A percentile compares a stretch with the other conserved stretches of the same genome.
Evolutionary conservation across 2,329 filamentous ascomycete species (phyloP).

Genomic region (Sporothrix brasiliensis): DNA sequence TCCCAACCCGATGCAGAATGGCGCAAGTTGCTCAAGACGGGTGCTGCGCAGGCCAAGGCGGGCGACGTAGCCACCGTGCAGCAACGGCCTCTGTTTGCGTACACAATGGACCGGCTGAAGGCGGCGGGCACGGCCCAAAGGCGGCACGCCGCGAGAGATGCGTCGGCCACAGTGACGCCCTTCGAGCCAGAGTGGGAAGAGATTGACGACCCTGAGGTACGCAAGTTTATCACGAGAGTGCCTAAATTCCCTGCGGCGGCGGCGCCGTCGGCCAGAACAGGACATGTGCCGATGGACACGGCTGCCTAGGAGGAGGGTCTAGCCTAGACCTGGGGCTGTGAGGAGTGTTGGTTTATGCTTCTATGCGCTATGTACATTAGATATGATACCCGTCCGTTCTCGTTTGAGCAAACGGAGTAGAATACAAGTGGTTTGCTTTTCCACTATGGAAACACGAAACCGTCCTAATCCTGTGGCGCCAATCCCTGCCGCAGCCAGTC

Average conservation of each 20-base stretch:
- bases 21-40: slow-evolving; percentile 32
- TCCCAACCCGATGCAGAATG: slow-evolving; percentile 30
- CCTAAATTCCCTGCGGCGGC: slow-evolving; percentile 27
- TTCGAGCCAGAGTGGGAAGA: slow-evolving; percentile 37
- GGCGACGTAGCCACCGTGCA: slow-evolving; percentile 27
- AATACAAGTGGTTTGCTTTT: neutral
- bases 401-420: slow-evolving; percentile 13
- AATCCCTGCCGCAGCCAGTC: slow-evolving; percentile 65
- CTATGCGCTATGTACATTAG: slow-evolving; percentile 23
- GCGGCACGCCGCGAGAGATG: slow-evolving; percentile 28
- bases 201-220: slow-evolving; percentile 35
- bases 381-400: slow-evolving; percentile 30
- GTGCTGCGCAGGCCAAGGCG: neutral
- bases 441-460: no score
- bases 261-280: neutral
- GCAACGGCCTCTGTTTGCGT: slow-evolving; percentile 33
- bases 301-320: slow-evolving; percentile 1
- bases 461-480: slow-evolving; percentile 31
- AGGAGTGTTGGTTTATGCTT: neutral
- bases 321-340: no score
- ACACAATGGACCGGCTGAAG: slow-evolving; percentile 35
- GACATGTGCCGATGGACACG: slow-evolving; percentile 31
- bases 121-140: slow-evolving; percentile 33
- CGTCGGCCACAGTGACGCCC: slow-evolving; percentile 23
- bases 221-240: slow-evolving; percentile 33